Evolutionary conservation across 2,329 filamentous ascomycete species (phyloP), one percentile per base, ranked within the genome.

Genomic region (Apiospora hydei): DNA sequence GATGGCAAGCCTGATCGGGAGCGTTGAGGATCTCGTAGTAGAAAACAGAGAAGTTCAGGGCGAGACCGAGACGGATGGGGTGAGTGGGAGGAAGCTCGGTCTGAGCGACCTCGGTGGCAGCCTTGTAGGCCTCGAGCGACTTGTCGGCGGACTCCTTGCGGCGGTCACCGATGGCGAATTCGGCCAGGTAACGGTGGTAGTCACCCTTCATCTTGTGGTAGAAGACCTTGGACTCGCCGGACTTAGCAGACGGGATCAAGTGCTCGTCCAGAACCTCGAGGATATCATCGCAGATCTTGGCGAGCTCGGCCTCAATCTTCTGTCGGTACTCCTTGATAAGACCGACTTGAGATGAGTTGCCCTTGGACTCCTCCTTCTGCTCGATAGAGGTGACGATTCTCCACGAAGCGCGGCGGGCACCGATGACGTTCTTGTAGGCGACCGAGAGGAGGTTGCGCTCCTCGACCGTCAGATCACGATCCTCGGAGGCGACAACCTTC

Each of bases 141-240:
- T 94, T 93, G 85, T 96, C 93, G 86, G 96, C 95, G 77, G 95
- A 96, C 79, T 90, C 91, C 93, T 97, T 98, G 88, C 96, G 95
- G 88, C 94, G 94, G 84, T 98, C 95, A 81, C 95, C 94, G 83
- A 94, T 89, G 81, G 95, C 96, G 84, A 98, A 98, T 89, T 98
- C 96, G 83, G 96, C 96, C 75, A 98, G 94, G 88, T 98, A 98
- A 84, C 95, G 95, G 92, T 98, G 95, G 90, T 98, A 98, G 87
- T 98, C 96, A 85, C 96, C 96, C 94, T 98, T 98, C 95, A 98
- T 98, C 93, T 98, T 98, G 93, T 98, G 95, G 89, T 98, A 98
- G 88, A 98, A 98, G 80, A 98, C 96, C 92, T 98, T 98, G 81
- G 95, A 98, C 89, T 98, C 96, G 86, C 95, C 96, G 81, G 91